Conservation (phyloP, 2,329 filamentous ascomycete genomes). For the Hirsutella minnesotensis region DNA sequence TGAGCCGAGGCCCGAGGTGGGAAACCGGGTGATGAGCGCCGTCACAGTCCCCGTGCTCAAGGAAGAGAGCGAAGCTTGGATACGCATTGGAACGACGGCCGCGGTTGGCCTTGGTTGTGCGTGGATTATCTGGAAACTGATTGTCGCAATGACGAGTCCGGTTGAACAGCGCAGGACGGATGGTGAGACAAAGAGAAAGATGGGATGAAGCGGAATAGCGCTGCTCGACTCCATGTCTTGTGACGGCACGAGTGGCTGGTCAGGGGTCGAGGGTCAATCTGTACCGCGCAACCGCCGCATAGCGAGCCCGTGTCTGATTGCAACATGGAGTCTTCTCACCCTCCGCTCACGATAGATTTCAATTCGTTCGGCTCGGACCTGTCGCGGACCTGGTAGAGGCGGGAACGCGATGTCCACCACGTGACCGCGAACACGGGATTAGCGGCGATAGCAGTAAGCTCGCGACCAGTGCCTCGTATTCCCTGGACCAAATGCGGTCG, state of each 20-base stretch:
- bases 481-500: neutral
- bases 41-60: conserved; percentile 56
- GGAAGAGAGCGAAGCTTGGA: conserved; percentile 32
- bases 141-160: conserved; percentile 5
- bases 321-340: too few species aligned
- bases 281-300: too few species aligned
- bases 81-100: conserved; percentile 43
- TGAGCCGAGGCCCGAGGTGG: conserved; percentile 31
- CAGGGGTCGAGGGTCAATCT: too few species aligned
- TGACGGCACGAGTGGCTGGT: too few species aligned
- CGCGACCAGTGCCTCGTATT: neutral
- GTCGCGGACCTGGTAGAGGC: too few species aligned
- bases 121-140: conserved; percentile 56
- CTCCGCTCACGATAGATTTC: too few species aligned
- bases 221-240: neutral
- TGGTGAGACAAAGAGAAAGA: conserved; percentile 7
- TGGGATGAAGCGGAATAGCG: conserved; percentile 12
- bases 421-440: conserved; percentile 6
- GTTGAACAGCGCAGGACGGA: conserved; percentile 5
- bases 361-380: too few species aligned
- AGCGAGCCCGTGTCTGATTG: too few species aligned
- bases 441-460: conserved; percentile 4
- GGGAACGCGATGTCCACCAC: neutral
- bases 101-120: conserved; percentile 52
- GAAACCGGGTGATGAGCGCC: conserved; percentile 34